Base-by-base conservation (phyloP, 164 flowering plant genomes). In the Kingdonia uniflora region DNA sequence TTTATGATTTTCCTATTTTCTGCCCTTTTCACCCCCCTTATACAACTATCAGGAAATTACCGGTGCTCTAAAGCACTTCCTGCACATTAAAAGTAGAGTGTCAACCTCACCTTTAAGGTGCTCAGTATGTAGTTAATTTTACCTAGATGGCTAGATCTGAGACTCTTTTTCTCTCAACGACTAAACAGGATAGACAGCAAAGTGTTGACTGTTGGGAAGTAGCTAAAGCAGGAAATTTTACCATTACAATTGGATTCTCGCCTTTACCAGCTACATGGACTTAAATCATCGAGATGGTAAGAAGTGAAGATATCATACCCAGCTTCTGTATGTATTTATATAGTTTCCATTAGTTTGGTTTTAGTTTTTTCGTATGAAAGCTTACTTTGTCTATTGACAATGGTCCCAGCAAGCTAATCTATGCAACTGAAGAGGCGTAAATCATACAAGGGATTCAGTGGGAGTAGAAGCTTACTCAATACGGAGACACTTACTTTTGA, bases 231-330 rank as follows among this genome's bases (percentile, higher is more conserved):
- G 55, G 95, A 92, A 77, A 76, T 66, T 16, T 64, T 92, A 23
- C 89, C 82, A 20, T 55, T 92, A 23, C 74, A 71, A 59, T 61
- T 48, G 69, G 99, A 97, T 57, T 74, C 80, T 57, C 58, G 95
- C 35, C 51, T 68, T 39, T 92, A 88, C 62, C 60, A 63, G 49
- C 65, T 92, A 24, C 71, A 63, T 45, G 95, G 97, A 24, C 78
- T 88, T 49, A 82, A 80, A 72, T 57, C 87, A 44, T 50, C 60
- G 37, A 65, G 61, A 64, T 86, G 85, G 95, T 92, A 92, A 45
- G 97, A 92, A 86, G 95, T 92, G 79, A 88, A 92, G 97, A 88
- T 92, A 75, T 92, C 95, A 54, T 92, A 84, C 66, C 99, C 97
- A 58, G 97, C 95, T 76, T 92, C 99, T 77, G 98, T 88, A 92